Conservation (phyloP, 2,329 filamentous ascomycete genomes). For the Orbilia oligospora region DNA sequence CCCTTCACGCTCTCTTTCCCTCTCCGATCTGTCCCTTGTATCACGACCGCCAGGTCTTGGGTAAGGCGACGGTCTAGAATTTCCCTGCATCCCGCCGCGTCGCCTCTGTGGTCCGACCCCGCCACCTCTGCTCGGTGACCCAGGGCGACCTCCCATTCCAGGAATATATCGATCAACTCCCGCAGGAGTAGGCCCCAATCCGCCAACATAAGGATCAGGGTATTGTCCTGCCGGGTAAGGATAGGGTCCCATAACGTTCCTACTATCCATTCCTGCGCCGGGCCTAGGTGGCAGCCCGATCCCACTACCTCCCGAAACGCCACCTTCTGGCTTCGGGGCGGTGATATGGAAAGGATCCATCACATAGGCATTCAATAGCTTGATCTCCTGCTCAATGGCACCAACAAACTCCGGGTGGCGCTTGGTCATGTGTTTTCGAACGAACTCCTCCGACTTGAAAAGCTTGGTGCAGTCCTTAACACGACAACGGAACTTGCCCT, state of each 20-base stretch:
- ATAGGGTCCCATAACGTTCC: slow-evolving; percentile 56
- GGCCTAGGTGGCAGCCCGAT: slow-evolving; percentile 59
- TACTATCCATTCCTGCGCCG: slow-evolving; percentile 42
- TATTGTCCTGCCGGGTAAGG: slow-evolving; percentile 60
- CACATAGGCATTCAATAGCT: slow-evolving; percentile 93
- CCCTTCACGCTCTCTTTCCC: slow-evolving; percentile 69
- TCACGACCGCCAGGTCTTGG: slow-evolving; percentile 49
- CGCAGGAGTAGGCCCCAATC: slow-evolving; percentile 62
- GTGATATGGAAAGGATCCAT: slow-evolving; percentile 92
- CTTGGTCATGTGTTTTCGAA: slow-evolving; percentile 98
- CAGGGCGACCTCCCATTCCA: slow-evolving; percentile 59
- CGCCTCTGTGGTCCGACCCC: slow-evolving; percentile 58
- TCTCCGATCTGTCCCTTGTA: slow-evolving; percentile 55
- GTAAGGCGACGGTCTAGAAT: slow-evolving; percentile 56
- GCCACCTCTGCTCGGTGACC: slow-evolving; percentile 57
- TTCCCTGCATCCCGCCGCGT: slow-evolving; percentile 53
- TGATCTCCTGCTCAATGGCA: slow-evolving; percentile 84
- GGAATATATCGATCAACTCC: slow-evolving; percentile 63
- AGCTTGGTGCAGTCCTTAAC: slow-evolving; percentile 96
- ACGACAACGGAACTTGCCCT: slow-evolving; percentile 96
- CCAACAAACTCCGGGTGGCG: slow-evolving; percentile 91
- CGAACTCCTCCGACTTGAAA: slow-evolving; percentile 97
- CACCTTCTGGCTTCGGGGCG: slow-evolving; percentile 81
- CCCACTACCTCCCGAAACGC: slow-evolving; percentile 69
- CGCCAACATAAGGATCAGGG: slow-evolving; percentile 62